phyloP scores from a whole-genome alignment of 495 filamentous ascomycete species.

The Niebla homalea region DNA sequence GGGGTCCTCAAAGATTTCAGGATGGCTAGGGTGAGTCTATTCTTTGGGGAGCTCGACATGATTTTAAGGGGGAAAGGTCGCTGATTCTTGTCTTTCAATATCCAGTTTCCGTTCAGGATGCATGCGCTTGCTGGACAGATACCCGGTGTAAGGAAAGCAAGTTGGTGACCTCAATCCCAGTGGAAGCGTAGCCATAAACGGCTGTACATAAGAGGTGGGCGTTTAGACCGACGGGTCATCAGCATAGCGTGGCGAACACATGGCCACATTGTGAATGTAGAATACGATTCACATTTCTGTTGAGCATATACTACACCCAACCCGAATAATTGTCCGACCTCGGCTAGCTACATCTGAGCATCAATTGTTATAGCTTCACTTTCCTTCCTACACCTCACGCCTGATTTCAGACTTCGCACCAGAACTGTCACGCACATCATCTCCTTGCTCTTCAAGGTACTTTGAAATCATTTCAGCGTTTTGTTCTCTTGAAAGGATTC shows the following conservation, averaged over 20 bases:
- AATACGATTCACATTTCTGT: too few relatives aligned
- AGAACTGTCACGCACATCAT: background rate
- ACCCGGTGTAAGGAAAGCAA: slow-evolving; percentile 89
- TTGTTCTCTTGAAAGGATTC: background rate
- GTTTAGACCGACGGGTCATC: too few relatives aligned
- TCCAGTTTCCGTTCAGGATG: slow-evolving; percentile 79
- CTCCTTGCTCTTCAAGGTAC: background rate
- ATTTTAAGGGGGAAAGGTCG: too few relatives aligned
- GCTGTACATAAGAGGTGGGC: slow-evolving; percentile 2
- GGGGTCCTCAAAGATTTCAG: slow-evolving; percentile 84
- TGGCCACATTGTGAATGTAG: too few relatives aligned
- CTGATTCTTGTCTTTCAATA: slow-evolving; percentile 16
- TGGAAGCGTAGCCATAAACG: background rate
- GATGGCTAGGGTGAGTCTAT: slow-evolving; percentile 64
- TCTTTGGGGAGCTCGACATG: background rate
- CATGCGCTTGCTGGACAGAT: slow-evolving; percentile 78
- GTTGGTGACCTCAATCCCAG: slow-evolving; percentile 48
- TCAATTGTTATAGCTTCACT: too few relatives aligned
- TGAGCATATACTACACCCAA: too few relatives aligned
- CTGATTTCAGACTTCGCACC: too few relatives aligned
- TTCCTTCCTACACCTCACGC: too few relatives aligned
- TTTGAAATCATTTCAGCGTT: background rate
- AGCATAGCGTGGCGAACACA: too few relatives aligned
- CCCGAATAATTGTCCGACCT: too few relatives aligned
- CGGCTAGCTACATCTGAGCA: too few relatives aligned